A percentile compares a stretch with the other conserved stretches of the same genome.
Evolutionary conservation across 192 early-diverging fungal species (phyloP).

Genomic region (Rhizoclosmatium sp.): DNA sequence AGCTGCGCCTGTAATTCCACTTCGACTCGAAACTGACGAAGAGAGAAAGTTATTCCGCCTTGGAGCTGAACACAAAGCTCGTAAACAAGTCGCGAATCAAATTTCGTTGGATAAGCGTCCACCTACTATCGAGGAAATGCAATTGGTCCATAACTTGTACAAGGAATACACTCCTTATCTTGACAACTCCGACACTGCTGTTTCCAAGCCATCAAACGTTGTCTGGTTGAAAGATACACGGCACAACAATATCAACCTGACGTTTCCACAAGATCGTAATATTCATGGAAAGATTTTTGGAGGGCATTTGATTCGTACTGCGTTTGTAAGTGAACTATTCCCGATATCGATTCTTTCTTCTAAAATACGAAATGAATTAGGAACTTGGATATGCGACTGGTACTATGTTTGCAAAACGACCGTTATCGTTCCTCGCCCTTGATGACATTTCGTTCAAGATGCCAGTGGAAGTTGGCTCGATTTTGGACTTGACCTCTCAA

Average conservation of each 20-base stretch:
- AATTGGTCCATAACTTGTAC: constrained; percentile 82
- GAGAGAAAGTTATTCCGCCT: constrained; percentile 73
- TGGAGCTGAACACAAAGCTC: constrained; percentile 69
- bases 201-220: constrained; percentile 36
- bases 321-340: constrained; percentile 55
- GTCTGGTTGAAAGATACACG: constrained; percentile 81
- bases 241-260: constrained; percentile 73
- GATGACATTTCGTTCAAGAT: constrained; percentile 73
- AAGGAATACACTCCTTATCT: constrained; percentile 67
- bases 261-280: constrained; percentile 78
- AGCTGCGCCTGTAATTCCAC: constrained; percentile 72
- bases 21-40: constrained; percentile 72
- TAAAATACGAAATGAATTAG: not conserved
- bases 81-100: constrained; percentile 54
- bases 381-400: constrained; percentile 83
- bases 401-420: constrained; percentile 67
- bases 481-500: constrained; percentile 76
- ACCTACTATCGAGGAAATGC: constrained; percentile 61
- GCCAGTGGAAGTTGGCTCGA: constrained; percentile 82
- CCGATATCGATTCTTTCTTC: not conserved
- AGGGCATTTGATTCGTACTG: constrained; percentile 81
- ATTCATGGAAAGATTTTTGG: constrained; percentile 83
- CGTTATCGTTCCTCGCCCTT: constrained; percentile 61
- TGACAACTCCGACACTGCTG: constrained; percentile 1
- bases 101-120: constrained; percentile 66